These are phyloP conservation scores for Neurospora sp. DNA, from an alignment of 495 filamentous ascomycete species.

Conservation along the genomic window DNA sequence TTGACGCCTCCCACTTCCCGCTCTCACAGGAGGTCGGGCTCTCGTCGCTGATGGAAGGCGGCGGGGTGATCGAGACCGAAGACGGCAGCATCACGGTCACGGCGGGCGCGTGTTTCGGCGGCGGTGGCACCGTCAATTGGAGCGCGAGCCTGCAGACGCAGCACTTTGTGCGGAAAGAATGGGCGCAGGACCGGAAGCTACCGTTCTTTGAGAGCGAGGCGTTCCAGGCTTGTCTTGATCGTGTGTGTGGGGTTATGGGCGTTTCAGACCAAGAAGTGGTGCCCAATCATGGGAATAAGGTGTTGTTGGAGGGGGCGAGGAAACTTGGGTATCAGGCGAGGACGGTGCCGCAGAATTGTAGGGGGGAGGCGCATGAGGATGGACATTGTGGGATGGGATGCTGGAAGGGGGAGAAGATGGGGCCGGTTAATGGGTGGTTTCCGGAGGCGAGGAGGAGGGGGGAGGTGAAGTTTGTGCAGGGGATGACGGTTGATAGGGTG, in stretches of 20 bases:
- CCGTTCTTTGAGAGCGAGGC: slow-evolving; percentile 65
- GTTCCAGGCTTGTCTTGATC: slow-evolving; percentile 68
- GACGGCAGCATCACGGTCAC: slow-evolving; percentile 52
- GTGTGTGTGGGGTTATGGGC: slow-evolving; percentile 54
- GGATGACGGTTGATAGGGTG: slow-evolving; percentile 57
- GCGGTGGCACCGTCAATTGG: slow-evolving; percentile 86
- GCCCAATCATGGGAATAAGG: slow-evolving; percentile 60
- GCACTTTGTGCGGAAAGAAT: slow-evolving; percentile 73
- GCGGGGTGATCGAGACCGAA: slow-evolving; percentile 44
- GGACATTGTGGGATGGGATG: slow-evolving; percentile 77
- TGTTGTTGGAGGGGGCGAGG: slow-evolving; percentile 63
- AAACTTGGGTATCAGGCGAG: slow-evolving; percentile 66
- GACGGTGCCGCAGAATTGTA: slow-evolving; percentile 70
- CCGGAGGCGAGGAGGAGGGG: slow-evolving; percentile 67
- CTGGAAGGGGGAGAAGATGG: slow-evolving; percentile 60
- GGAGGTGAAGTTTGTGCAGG: slow-evolving; percentile 64
- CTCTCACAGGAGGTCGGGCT: slow-evolving; percentile 42
- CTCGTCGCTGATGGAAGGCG: slow-evolving; percentile 64
- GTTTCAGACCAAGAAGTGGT: slow-evolving; percentile 47
- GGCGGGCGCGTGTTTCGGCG: slow-evolving; percentile 71
- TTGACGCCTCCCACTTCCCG: slow-evolving; percentile 50
- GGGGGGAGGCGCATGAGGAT: slow-evolving; percentile 58
- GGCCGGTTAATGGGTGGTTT: slow-evolving; percentile 65
- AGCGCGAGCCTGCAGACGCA: slow-evolving; percentile 72
- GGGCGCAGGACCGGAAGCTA: slow-evolving; percentile 57